A percentile compares a stretch with the other conserved stretches of the same genome.
phyloP scores from a whole-genome alignment of 2,329 filamentous ascomycete genomes.

The Pseudogymnoascus sp. region DNA sequence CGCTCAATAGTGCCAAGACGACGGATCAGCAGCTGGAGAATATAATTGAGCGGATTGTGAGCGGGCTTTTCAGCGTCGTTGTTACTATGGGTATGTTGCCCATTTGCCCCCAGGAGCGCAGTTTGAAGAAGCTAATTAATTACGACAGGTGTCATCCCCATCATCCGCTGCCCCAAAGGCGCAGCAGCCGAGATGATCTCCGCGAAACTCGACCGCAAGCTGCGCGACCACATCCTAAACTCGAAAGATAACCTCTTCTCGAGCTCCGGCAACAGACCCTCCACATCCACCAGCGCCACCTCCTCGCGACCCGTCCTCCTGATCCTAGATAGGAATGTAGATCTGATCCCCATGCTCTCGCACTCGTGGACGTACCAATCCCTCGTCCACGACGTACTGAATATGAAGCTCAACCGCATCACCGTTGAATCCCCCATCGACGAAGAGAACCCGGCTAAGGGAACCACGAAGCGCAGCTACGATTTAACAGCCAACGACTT shows the following conservation, averaged over 20 bases:
- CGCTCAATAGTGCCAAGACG: slow-evolving; percentile 87
- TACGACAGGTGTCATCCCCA: slow-evolving; percentile 69
- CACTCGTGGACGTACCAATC: slow-evolving; percentile 91
- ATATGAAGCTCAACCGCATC: slow-evolving; percentile 84
- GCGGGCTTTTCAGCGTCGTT: slow-evolving; percentile 91
- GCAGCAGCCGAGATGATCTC: slow-evolving; percentile 92
- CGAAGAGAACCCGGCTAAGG: slow-evolving; percentile 64
- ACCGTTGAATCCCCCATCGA: slow-evolving; percentile 80
- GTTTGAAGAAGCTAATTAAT: slow-evolving; percentile 24
- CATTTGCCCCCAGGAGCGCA: not conserved
- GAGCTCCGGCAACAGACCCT: slow-evolving; percentile 43
- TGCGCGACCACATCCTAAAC: slow-evolving; percentile 92
- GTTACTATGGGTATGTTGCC: slow-evolving; percentile 79
- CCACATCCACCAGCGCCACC: slow-evolving; percentile 47
- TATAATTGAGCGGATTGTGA: slow-evolving; percentile 85
- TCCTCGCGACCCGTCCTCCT: slow-evolving; percentile 80
- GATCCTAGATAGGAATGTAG: slow-evolving; percentile 89
- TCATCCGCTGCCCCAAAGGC: slow-evolving; percentile 88
- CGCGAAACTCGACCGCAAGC: slow-evolving; percentile 86
- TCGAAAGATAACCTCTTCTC: slow-evolving; percentile 98
- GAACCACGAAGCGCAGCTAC: slow-evolving; percentile 77
- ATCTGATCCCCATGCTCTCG: slow-evolving; percentile 96
- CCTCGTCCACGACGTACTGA: slow-evolving; percentile 67
- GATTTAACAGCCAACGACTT: slow-evolving; percentile 86
- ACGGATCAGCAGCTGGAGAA: slow-evolving; percentile 83